Evolutionary conservation across 2,329 filamentous ascomycete genomes (phyloP).

Genomic region (Beauveria scarabaeidicola): DNA sequence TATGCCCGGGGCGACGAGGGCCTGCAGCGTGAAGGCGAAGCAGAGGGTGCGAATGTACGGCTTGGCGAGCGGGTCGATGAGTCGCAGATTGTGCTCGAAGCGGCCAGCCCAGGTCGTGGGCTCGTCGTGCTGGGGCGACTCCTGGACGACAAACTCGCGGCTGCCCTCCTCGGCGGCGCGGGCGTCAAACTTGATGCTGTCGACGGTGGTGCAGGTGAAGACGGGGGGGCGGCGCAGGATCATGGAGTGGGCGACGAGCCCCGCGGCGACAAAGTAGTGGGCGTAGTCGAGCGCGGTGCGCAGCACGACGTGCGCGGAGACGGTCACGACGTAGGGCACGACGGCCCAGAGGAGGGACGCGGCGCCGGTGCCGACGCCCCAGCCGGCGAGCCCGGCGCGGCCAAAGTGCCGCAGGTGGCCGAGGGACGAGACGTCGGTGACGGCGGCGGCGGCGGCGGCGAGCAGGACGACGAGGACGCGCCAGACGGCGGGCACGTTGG

Average conservation of each 20-base stretch:
- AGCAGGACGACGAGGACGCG: constrained; percentile 22
- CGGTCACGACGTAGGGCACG: constrained; percentile 22
- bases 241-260: constrained; percentile 21
- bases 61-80: constrained; percentile 13
- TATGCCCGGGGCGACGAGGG: constrained; percentile 21
- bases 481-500: constrained; percentile 24
- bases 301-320: constrained; percentile 20
- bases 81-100: constrained; percentile 13
- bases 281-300: constrained; percentile 21
- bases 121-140: neutral
- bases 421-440: constrained; percentile 26
- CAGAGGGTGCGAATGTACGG: constrained; percentile 22
- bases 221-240: constrained; percentile 20
- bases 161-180: constrained; percentile 11
- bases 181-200: constrained; percentile 15
- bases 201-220: constrained; percentile 14
- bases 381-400: constrained; percentile 24
- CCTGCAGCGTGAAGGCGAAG: constrained; percentile 17
- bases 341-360: constrained; percentile 22
- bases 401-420: constrained; percentile 23
- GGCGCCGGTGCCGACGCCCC: constrained; percentile 26
- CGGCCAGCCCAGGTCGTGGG: neutral
- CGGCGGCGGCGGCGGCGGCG: constrained; percentile 22
- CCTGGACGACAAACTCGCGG: constrained; percentile 1
- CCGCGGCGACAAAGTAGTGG: constrained; percentile 19